Evolutionary conservation across 148 eudicot genomes (phyloP), one percentile per base, ranked within the genome.

Genomic region (Dianthus caryophyllus): DNA sequence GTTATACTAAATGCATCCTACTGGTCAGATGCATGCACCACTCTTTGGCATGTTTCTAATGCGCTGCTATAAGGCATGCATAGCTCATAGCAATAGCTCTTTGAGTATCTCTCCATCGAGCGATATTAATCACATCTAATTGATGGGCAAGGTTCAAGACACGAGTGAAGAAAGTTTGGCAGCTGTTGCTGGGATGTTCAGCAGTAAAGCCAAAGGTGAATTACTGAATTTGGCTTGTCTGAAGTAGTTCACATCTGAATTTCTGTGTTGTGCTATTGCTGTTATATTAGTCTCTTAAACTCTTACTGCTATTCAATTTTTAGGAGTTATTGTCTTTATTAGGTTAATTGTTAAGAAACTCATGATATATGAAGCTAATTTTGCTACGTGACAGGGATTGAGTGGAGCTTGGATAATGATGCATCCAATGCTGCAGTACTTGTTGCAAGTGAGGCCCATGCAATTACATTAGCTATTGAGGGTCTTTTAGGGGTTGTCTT

Each of bases 121-220:
- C 47, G 58, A 46, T 66, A 46, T 71, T 76, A 62, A 76, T 56
- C 24, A 39, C 47, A 33, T 76, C 21, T 48, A 63, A 18, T 61
- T 67, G 61, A 66, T 68, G 70, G 73, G 78, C 64, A 75, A 94
- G 99, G 88, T 77, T 74, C 88, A 88, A 75, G 99, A 94, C 50
- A 86, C 98, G 58, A 80, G 99, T 74, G 97, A 94, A 74, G 99
- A 94, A 78, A 90, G 97, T 76, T 77, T 94, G 80, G 93, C 97
- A 33, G 99, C 99, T 76, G 97, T 94, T 76, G 99, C 99, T 52
- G 99, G 99, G 81, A 94, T 94, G 99, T 94, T 94, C 71, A 94
- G 85, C 76, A 94, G 99, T 76, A 94, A 94, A 82, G 97, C 99
- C 55, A 94, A 90, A 83, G 99, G 99, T 90, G 72, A 48, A 60